These are phyloP conservation scores for Scortechinia acanthostroma DNA, from an alignment of 2,329 filamentous ascomycete genomes.

Conservation along the genomic window DNA sequence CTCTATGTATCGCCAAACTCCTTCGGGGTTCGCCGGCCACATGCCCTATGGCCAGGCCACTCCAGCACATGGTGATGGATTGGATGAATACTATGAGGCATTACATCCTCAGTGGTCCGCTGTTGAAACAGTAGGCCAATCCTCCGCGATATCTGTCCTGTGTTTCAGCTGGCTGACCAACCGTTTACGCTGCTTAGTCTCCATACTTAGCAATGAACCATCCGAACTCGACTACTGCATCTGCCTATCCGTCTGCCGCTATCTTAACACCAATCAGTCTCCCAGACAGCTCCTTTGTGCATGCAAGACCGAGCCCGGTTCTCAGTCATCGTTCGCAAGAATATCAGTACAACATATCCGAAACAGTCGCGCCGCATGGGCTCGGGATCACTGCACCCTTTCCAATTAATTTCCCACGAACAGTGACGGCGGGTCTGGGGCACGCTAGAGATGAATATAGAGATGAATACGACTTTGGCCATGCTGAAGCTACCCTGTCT, in stretches of 20 bases:
- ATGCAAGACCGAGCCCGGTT: conserved; percentile 19
- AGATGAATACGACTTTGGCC: no score
- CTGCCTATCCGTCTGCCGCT: conserved; percentile 14
- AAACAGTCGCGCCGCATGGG: conserved; percentile 18
- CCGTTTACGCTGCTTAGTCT: background rate
- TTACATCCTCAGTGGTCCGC: background rate
- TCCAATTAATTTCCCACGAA: conserved; percentile 16
- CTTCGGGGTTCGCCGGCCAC: no score
- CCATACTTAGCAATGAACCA: background rate
- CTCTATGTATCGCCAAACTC: no score
- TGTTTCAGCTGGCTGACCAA: background rate
- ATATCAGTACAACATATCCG: conserved; percentile 19
- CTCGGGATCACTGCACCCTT: conserved; percentile 24
- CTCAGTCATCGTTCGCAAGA: conserved; percentile 18
- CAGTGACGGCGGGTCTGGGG: no score
- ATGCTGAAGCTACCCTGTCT: conserved; percentile 9
- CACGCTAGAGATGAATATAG: no score
- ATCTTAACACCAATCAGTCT: conserved; percentile 27
- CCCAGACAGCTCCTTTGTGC: conserved; percentile 19
- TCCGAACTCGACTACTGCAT: conserved; percentile 20
- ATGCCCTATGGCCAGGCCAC: no score
- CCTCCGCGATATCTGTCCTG: background rate
- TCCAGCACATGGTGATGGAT: conserved; percentile 9
- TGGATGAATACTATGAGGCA: background rate
- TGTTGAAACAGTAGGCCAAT: background rate